Conservation (phyloP, 106 monocot genomes). For the Dioscorea dumetorum region DNA sequence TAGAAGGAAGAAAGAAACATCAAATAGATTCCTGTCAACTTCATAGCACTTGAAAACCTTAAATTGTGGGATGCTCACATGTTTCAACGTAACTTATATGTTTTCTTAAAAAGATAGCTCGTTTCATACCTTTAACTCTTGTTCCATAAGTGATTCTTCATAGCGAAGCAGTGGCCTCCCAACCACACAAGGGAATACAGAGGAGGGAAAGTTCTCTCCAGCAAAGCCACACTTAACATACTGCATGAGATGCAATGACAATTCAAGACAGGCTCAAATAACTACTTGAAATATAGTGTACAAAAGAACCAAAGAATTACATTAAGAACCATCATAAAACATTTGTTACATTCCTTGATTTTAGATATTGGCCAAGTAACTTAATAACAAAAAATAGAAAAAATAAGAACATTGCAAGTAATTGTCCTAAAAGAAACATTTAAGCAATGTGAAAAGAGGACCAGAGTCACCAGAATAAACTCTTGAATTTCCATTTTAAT, state of each 20-base stretch:
- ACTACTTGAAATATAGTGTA: background rate
- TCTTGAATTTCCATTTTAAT: too few species aligned
- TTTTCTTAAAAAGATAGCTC: background rate
- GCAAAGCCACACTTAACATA: slow-evolving; percentile 99
- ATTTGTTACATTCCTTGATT: background rate
- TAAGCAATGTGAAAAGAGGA: too few species aligned
- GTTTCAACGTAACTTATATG: too few species aligned
- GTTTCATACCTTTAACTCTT: slow-evolving; percentile 66
- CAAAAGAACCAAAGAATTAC: background rate
- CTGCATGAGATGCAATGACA: slow-evolving; percentile 28
- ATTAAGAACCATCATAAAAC: background rate
- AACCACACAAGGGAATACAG: slow-evolving; percentile 92
- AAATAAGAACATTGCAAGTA: background rate
- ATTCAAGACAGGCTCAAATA: background rate
- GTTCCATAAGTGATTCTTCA: slow-evolving; percentile 87
- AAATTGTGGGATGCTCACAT: too few species aligned
- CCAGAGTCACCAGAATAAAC: too few species aligned
- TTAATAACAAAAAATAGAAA: background rate
- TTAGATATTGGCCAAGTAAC: background rate
- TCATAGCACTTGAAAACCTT: background rate
- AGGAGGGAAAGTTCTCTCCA: slow-evolving; percentile 93
- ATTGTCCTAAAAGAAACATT: background rate
- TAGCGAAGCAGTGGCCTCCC: slow-evolving; percentile 94
- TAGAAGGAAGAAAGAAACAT: background rate
- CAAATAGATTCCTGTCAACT: background rate